Base-by-base conservation (phyloP, 2,329 filamentous ascomycete genomes). In the Alternaria brassicae region DNA sequence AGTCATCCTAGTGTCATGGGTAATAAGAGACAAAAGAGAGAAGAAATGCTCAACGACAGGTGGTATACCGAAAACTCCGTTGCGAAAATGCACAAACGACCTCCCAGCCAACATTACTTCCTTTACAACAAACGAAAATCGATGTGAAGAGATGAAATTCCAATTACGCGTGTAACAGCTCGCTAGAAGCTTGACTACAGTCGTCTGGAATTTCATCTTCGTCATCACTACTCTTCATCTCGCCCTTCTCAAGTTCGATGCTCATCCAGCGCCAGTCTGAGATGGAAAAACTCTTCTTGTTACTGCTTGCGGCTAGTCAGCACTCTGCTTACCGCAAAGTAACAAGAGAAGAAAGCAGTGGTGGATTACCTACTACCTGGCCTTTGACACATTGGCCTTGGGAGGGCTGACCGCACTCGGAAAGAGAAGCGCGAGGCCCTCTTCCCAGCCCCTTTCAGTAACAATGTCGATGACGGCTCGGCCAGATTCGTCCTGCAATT, bases 391-490 rank as follows among this genome's bases (percentile, higher is more conserved):
- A 23, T 40, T 40, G 34, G 34, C 34, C 49, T 41, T 52, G n/a
- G 49, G 34, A 21, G 34, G 12, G 44, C 28, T 42, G 10, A 36
- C 44, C 50, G 65, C 63, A 51, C 69, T 70, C 6, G 74, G 74
- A 56, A 76, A 74, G 45, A 77, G 62, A 32, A 77, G 63, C 48
- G 68, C 66, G 19, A 76, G 64, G 23, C 73, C 74, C 49, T 77
- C 74, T 60, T 77, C 74, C 74, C 74, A 77, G 15, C 73, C 72
- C n/a, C 73, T 60, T 61, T 76, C 73, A 2, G 71, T 71, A n/a
- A 75, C 72, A 21, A 76, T 72, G 32, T 77, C 74, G 25, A 75
- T 62, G 40, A 77, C 73, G 1, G 72, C 63, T 15, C 64, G 65
- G 3, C 74, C 74, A 15, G 53, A 54, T 54, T 77, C 74, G 34